Evolutionary conservation across 768 basidiomycete genomes (phyloP).

Genomic region (Rickenella mellea): DNA sequence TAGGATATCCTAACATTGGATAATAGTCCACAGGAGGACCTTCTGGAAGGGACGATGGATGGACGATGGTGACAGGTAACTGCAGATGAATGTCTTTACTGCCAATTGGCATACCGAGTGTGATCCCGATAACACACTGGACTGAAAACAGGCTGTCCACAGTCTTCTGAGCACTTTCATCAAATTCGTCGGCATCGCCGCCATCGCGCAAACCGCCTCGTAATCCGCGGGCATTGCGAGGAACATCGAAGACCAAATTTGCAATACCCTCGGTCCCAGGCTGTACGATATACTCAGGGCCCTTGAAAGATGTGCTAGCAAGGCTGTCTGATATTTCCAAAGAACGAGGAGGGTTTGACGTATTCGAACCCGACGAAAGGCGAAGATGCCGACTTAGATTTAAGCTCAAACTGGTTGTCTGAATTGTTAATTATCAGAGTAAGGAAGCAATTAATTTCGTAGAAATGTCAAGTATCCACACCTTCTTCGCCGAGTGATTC

Average conservation of each 20-base stretch:
- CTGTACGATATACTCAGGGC: slow-evolving; percentile 63
- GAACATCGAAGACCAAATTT: slow-evolving; percentile 73
- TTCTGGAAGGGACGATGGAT: slow-evolving; percentile 49
- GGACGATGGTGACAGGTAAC: slow-evolving; percentile 55
- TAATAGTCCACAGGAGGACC: too few relatives aligned
- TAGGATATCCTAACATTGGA: too few relatives aligned
- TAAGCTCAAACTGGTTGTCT: slow-evolving; percentile 64
- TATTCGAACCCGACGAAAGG: slow-evolving; percentile 34
- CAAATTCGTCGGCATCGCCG: slow-evolving; percentile 28
- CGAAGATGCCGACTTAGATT: slow-evolving; percentile 52
- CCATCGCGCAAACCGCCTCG: slow-evolving; percentile 53
- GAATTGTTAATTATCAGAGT: not conserved
- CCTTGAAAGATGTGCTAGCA: slow-evolving; percentile 60
- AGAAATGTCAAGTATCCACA: slow-evolving; percentile 17
- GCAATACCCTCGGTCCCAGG: slow-evolving; percentile 75
- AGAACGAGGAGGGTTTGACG: slow-evolving; percentile 29
- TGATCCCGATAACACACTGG: slow-evolving; percentile 50
- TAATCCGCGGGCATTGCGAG: slow-evolving; percentile 51
- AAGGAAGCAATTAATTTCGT: slow-evolving; percentile 3
- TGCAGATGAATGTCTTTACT: slow-evolving; percentile 67
- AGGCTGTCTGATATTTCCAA: slow-evolving; percentile 61
- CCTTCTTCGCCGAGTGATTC: slow-evolving; percentile 78
- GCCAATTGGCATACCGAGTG: slow-evolving; percentile 63
- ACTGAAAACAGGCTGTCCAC: slow-evolving; percentile 66
- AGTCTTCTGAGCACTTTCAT: too few relatives aligned